Evolutionary conservation across 768 basidiomycete species (phyloP).

Genomic region (Hemileccinum impolitum): DNA sequence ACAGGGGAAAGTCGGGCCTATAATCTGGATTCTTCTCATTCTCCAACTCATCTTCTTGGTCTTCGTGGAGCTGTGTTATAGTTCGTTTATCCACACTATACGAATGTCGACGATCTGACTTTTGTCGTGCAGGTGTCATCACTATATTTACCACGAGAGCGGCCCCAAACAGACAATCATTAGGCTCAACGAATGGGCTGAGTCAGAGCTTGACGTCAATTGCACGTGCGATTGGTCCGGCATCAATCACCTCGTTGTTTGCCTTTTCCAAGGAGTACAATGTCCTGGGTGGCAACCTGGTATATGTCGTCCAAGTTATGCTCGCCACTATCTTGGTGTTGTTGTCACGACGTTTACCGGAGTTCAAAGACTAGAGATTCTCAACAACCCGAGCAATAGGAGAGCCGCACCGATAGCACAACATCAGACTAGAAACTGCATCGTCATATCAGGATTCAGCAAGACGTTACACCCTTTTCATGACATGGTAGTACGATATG

Average conservation of each 20-base stretch:
- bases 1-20: conserved; percentile 28
- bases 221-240: conserved; percentile 48
- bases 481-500: background rate
- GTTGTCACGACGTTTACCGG: conserved; percentile 20
- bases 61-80: conserved; percentile 40
- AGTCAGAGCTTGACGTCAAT: conserved; percentile 45
- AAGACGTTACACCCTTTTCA: background rate
- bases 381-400: background rate
- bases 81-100: conserved; percentile 24
- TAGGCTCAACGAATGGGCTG: conserved; percentile 57
- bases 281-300: conserved; percentile 46
- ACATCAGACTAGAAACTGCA: too few species aligned
- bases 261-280: conserved; percentile 47
- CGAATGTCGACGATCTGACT: background rate
- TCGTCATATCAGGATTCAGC: background rate
- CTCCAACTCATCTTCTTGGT: conserved; percentile 20
- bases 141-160: conserved; percentile 52
- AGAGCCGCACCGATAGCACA: too few species aligned
- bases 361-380: conserved; percentile 6
- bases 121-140: conserved; percentile 36
- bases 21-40: conserved; percentile 38
- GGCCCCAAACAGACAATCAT: conserved; percentile 47
- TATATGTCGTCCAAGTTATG: conserved; percentile 41
- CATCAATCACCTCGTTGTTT: conserved; percentile 45
- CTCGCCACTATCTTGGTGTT: conserved; percentile 22